Conservation (phyloP, 805 yeast species). For the Candida namnaoensis region DNA sequence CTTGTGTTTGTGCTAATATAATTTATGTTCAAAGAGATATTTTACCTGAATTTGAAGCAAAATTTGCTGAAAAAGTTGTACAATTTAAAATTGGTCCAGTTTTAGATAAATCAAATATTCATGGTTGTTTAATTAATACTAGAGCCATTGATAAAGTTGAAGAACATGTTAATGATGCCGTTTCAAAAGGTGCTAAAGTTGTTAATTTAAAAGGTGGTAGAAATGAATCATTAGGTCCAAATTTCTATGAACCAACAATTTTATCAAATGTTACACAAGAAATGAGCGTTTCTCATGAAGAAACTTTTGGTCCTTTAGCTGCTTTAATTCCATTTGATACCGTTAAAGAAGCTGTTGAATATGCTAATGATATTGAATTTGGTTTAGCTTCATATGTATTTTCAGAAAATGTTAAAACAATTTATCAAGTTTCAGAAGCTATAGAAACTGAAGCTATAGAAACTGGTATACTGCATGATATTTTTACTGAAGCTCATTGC, state of each 20-base stretch:
- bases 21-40: conserved; percentile 44
- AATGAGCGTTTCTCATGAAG: conserved; percentile 44
- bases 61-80: conserved; percentile 34
- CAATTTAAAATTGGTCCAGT: conserved; percentile 50
- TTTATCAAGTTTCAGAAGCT: conserved; percentile 44
- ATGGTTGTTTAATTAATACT: conserved; percentile 48
- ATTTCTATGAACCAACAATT: conserved; percentile 48
- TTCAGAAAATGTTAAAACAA: conserved; percentile 39
- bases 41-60: conserved; percentile 36
- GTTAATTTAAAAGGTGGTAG: conserved; percentile 46
- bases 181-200: conserved; percentile 43
- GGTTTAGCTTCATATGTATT: conserved; percentile 58
- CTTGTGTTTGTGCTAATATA: conserved; percentile 58
- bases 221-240: conserved; percentile 36
- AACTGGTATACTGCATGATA: conserved; percentile 60
- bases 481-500: conserved; percentile 48
- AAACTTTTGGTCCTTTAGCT: conserved; percentile 60
- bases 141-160: conserved; percentile 44
- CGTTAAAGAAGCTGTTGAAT: conserved; percentile 40
- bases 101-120: conserved; percentile 39
- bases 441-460: conserved; percentile 59
- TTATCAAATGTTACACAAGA: conserved; percentile 40
- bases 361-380: conserved; percentile 45
- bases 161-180: conserved; percentile 45
- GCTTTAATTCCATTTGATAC: conserved; percentile 48